Evolutionary conservation across 352 stramenopile genomes (phyloP), one percentile per base, ranked within the genome.

Genomic region (Pythium angustatum): DNA sequence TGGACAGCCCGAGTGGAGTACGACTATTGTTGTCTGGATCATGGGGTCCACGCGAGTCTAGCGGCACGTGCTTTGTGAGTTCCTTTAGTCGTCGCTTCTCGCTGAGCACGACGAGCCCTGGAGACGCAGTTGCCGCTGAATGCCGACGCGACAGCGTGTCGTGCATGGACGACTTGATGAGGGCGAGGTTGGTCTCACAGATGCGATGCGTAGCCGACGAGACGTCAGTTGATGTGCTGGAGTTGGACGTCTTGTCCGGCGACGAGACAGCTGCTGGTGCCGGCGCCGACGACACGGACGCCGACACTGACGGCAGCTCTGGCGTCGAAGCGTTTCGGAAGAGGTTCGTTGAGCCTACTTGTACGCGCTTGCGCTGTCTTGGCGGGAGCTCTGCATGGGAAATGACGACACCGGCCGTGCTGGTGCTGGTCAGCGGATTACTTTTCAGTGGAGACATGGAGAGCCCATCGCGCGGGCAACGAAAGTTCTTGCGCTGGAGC

Each of bases 311-410:
- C 15, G 62, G 57, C 11, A 71, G 26, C 21, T 66, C 56, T 2
- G 60, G 45, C 9, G 68, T 56, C 0, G 72, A 74, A 22, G 55
- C 47, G 53, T 62, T 73, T 38, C 79, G 82, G 2, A 59, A 57
- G 27, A 91, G 58, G 54, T 94, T 94, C 0, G 83, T 94, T 6
- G 73, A 63, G 5, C 85, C 85, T n/a, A 94, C 81, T 58, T 91
- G 85, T n/a, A 93, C 45, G 9, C 85, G 73, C 53, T 88, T 88
- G 59, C 78, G 72, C 45, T 87, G 75, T 17, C 77, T 78, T 22
- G 70, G 70, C 45, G 79, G 81, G 50, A 87, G 68, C 26, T 90
- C 76, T 15, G 70, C 49, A 34, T 82, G 72, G 33, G 77, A 85
- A 26, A 79, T 64, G 26, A 78, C 66, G 12, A 71, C 31, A 4